A percentile compares a stretch with the other conserved stretches of the same genome.
Conservation (phyloP, 139 green algal species). For the Tetradesmus obliquus region DNA sequence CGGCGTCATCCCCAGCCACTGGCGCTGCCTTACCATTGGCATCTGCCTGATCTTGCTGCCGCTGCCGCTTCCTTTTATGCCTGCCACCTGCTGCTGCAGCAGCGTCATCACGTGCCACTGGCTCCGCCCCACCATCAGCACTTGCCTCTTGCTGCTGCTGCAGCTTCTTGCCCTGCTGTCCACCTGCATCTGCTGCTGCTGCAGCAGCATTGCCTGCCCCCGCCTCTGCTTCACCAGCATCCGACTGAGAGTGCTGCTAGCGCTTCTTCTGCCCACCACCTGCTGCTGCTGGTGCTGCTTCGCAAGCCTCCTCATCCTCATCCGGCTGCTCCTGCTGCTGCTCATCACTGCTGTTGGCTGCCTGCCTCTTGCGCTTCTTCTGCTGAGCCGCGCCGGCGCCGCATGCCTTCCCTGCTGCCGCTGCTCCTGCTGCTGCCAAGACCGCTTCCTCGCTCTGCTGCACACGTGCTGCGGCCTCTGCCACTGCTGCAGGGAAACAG, state of each 20-base stretch:
- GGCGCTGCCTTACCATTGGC: too few relatives aligned
- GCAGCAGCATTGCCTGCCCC: too few relatives aligned
- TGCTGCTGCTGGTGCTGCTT: too few relatives aligned
- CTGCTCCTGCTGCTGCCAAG: not conserved
- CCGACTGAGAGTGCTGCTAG: too few relatives aligned
- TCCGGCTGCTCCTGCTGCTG: not conserved
- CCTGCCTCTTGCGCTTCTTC: not conserved
- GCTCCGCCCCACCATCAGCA: not conserved
- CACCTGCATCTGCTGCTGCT: too few relatives aligned
- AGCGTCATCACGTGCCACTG: not conserved
- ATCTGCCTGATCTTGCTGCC: not conserved
- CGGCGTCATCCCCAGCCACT: not conserved
- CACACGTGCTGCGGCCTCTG: not conserved
- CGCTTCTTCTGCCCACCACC: too few relatives aligned
- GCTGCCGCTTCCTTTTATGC: not conserved
- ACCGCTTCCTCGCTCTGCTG: constrained; percentile 7
- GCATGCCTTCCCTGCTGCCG: not conserved
- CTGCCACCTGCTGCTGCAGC: not conserved
- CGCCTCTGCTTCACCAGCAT: too few relatives aligned
- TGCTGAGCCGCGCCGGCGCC: not conserved
- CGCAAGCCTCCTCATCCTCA: too few relatives aligned
- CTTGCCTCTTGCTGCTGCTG: not conserved
- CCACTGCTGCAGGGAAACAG: constrained; percentile 17
- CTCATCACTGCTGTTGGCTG: too few relatives aligned
- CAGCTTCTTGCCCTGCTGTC: not conserved